A percentile compares a stretch with the other conserved stretches of the same genome.
Conservation (phyloP, 2,329 filamentous ascomycete genomes). For the Trichoderma asperellum region DNA sequence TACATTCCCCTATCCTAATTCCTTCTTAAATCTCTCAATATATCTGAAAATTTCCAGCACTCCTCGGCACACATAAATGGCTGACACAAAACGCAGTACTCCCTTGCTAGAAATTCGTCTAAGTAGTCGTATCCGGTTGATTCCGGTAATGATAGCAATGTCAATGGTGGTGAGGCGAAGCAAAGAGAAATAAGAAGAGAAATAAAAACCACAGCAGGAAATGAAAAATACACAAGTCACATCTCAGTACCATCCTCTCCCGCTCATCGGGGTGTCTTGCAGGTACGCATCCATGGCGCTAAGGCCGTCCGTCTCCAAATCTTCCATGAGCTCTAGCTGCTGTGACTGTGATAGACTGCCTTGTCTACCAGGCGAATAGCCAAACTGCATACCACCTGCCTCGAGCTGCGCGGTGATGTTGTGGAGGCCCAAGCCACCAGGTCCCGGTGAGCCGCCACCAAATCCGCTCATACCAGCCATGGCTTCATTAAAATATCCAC, state of each 20-base stretch:
- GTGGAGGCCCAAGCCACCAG: conserved; percentile 42
- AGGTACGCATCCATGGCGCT: conserved; percentile 65
- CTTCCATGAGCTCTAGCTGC: conserved; percentile 80
- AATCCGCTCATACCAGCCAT: conserved; percentile 37
- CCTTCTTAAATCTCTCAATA: background rate
- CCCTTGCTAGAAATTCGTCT: conserved; percentile 15
- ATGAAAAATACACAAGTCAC: background rate
- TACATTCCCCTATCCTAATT: conserved; percentile 1
- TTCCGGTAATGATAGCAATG: conserved; percentile 4
- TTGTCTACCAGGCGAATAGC: conserved; percentile 55
- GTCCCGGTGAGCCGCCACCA: conserved; percentile 39
- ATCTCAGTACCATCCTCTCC: conserved; percentile 39
- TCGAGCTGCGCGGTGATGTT: conserved; percentile 37
- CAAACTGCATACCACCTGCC: conserved; percentile 35
- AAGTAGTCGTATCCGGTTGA: conserved; percentile 22
- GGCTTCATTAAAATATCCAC: conserved; percentile 48
- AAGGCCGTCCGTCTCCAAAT: conserved; percentile 71
- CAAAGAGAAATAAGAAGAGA: background rate
- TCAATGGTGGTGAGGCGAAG: background rate
- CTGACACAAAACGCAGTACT: conserved; percentile 20
- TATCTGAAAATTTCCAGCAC: background rate
- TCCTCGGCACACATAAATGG: background rate
- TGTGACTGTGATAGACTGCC: conserved; percentile 79
- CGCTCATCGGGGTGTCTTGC: conserved; percentile 44
- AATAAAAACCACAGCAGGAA: background rate